Evolutionary conservation across 164 flowering plant genomes (phyloP).

Genomic region (Tinospora cordifolia): DNA sequence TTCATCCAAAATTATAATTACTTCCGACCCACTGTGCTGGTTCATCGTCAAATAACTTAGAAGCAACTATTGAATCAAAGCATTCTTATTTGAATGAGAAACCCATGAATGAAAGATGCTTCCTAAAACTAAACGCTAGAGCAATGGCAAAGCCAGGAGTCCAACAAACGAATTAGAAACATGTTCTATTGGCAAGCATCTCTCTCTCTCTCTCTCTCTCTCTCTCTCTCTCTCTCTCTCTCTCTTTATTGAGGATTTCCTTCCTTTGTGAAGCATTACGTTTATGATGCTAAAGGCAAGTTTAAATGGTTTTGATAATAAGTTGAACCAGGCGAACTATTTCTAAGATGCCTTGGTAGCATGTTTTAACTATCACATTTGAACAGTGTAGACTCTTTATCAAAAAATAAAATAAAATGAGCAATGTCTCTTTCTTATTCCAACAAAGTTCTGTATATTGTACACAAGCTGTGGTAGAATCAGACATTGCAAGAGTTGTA

Average conservation of each 20-base stretch:
- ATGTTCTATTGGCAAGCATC: neutral
- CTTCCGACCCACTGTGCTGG: too few species aligned
- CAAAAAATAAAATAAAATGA: neutral
- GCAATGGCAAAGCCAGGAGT: neutral
- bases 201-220: neutral
- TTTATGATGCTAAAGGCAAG: neutral
- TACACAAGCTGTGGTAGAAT: neutral
- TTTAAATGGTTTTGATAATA: too few species aligned
- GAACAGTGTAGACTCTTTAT: too few species aligned
- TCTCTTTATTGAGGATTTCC: too few species aligned
- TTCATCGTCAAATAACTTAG: too few species aligned
- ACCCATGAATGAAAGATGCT: neutral
- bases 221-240: neutral
- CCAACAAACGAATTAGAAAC: neutral
- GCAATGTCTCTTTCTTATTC: neutral
- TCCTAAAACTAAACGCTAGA: neutral
- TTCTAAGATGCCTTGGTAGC: too few species aligned
- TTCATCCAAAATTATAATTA: too few species aligned
- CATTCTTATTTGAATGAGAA: too few species aligned
- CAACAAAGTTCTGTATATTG: neutral
- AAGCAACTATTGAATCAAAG: too few species aligned
- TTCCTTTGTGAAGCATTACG: too few species aligned
- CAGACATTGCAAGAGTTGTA: neutral
- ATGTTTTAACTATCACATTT: too few species aligned
- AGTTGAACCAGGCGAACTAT: too few species aligned